Base-by-base conservation (phyloP, 176 grass and related monocot genomes). In the Luzula sylvatica region DNA sequence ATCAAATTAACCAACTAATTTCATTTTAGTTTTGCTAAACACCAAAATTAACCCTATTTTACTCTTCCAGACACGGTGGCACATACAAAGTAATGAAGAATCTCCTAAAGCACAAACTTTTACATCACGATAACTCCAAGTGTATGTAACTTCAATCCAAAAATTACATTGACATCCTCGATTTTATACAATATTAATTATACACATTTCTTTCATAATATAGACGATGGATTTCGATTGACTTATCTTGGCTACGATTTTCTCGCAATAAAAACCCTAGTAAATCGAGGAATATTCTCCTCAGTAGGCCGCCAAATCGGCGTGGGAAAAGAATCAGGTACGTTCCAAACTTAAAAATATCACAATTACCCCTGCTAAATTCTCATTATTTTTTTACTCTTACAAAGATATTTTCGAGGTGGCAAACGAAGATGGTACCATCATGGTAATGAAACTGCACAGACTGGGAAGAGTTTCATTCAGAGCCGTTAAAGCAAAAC, bases 201-300 rank as follows among this genome's bases (percentile, higher is more conserved):
- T n/a, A 41, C 45, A 67, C 44, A 5, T 55, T 18, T 2, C 26
- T 35, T 4, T 15, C 60, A 35, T 20, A 12, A 20, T 74, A 11
- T 61, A 96, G 85, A 96, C 74, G 85, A 89, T 66, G 92, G 85
- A 11, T 89, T 82, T 58, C 74, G 92, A 27, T 81, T 89, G 43
- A 96, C 92, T 17, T 89, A 96, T 72, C 92, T 96, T 67, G 85
- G 77, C n/a, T 89, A 96, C 26, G 92, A 96, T 61, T 89, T 96
- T 68, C 92, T 96, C 3, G 92, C 92, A 22, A 96, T 96, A 23
- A 89, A 96, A 68, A 79, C 81, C 7, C 66, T 89, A 57, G 85
- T 96, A 43, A 96, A 89, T 70, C 81, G 92, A 15, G 85, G 81
- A 35, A 77, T 89, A 17, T 77, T 96, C 79, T 38, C 54, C 42